Conservation (phyloP, 495 filamentous ascomycete species). For the Symbiotaphrina buchneri region DNA sequence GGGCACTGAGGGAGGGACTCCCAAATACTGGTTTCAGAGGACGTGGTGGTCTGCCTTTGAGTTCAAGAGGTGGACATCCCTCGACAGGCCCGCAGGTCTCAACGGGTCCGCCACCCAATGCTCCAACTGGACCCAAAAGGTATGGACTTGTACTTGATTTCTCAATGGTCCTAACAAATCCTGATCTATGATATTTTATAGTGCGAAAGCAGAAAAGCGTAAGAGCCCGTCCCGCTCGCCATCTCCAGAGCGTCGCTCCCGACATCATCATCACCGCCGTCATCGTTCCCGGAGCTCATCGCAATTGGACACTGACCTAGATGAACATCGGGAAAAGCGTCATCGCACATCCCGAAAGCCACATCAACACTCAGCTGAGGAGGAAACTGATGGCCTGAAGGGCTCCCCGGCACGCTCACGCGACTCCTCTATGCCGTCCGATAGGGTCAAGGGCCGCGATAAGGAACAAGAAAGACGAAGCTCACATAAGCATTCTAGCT, state of each 20-base stretch:
- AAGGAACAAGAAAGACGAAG: conserved; percentile 19
- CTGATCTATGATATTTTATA: conserved; percentile 1
- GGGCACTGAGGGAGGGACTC: conserved; percentile 74
- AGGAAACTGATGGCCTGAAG: too few species aligned
- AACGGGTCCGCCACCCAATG: too few species aligned
- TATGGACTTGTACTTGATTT: too few species aligned
- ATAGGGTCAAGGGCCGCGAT: conserved; percentile 3
- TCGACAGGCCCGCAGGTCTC: too few species aligned
- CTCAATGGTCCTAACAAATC: too few species aligned
- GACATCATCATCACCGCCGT: conserved; percentile 28
- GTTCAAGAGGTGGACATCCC: conserved; percentile 10
- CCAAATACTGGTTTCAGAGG: conserved; percentile 46
- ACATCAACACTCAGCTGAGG: too few species aligned
- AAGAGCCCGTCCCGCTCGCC: conserved; percentile 16
- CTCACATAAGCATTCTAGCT: conserved; percentile 12
- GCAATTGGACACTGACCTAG: conserved; percentile 22
- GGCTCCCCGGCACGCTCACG: conserved; percentile 6
- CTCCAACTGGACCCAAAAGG: too few species aligned
- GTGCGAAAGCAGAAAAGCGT: conserved; percentile 6
- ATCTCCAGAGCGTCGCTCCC: conserved; percentile 20
- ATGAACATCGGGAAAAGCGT: conserved; percentile 19
- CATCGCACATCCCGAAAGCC: too few species aligned
- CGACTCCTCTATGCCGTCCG: conserved; percentile 21
- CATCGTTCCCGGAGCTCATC: conserved; percentile 29
- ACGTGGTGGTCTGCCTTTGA: conserved; percentile 12